phyloP scores from a whole-genome alignment of 495 filamentous ascomycete species.

The Lophiostoma macrostomum region DNA sequence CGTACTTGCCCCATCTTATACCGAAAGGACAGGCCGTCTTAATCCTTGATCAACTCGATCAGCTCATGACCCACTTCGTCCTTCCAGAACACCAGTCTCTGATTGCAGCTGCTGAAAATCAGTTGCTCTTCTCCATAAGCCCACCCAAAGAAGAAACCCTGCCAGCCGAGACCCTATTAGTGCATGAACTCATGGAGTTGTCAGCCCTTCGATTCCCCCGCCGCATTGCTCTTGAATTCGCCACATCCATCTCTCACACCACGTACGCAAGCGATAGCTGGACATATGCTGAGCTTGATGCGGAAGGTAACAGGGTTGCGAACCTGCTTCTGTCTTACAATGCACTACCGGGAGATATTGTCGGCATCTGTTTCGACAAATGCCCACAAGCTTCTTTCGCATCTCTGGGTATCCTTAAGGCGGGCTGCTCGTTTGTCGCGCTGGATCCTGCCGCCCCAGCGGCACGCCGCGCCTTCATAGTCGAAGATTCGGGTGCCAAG shows the following conservation, averaged over 20 bases:
- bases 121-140: slow-evolving; percentile 52
- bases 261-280: slow-evolving; percentile 46
- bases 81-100: slow-evolving; percentile 36
- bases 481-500: slow-evolving; percentile 57
- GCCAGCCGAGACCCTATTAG: slow-evolving; percentile 39
- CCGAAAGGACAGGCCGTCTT: slow-evolving; percentile 60
- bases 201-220: slow-evolving; percentile 43
- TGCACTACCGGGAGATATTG: slow-evolving; percentile 50
- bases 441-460: slow-evolving; percentile 62
- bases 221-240: slow-evolving; percentile 60
- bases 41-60: slow-evolving; percentile 61
- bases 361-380: slow-evolving; percentile 78
- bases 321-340: slow-evolving; percentile 47
- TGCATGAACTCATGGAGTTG: slow-evolving; percentile 64
- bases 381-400: slow-evolving; percentile 74
- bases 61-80: slow-evolving; percentile 48
- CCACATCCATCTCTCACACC: slow-evolving; percentile 40
- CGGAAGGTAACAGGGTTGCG: slow-evolving; percentile 59
- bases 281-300: slow-evolving; percentile 61
- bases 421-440: slow-evolving; percentile 78
- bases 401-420: slow-evolving; percentile 76
- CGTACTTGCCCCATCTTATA: slow-evolving; percentile 57
- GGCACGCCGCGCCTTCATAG: slow-evolving; percentile 62
- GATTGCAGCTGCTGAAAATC: slow-evolving; percentile 25
- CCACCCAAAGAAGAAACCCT: slow-evolving; percentile 51